A percentile compares a stretch with the other conserved stretches of the same genome.
These are phyloP conservation scores for Acorus gramineus DNA, from an alignment of 106 monocot species.

Conservation along the genomic window DNA sequence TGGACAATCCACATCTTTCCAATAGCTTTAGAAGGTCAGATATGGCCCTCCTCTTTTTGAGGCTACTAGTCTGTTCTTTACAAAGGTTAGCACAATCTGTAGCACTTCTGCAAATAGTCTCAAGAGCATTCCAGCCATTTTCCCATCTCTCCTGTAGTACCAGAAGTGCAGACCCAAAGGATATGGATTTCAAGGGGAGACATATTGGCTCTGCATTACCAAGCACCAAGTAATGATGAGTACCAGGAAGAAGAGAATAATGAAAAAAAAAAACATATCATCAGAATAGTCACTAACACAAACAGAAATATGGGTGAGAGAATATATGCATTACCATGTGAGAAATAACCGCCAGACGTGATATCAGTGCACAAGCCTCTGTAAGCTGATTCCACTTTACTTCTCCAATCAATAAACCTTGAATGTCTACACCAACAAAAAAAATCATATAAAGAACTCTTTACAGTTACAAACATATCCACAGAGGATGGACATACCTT, in stretches of 20 bases:
- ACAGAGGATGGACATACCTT: constrained; percentile 31
- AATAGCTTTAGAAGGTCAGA: constrained; percentile 52
- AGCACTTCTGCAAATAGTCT: constrained; percentile 41
- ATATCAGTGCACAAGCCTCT: constrained; percentile 2
- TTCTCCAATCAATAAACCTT: constrained; percentile 53
- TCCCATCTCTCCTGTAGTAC: constrained; percentile 33
- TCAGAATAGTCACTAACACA: too few species aligned
- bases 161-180: constrained; percentile 5
- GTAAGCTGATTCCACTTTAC: constrained; percentile 22
- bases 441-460: background rate
- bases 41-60: constrained; percentile 51
- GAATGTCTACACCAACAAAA: constrained; percentile 36
- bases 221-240: background rate
- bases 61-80: constrained; percentile 52
- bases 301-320: too few species aligned
- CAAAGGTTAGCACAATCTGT: constrained; percentile 52
- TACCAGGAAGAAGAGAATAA: background rate
- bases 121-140: constrained; percentile 51
- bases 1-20: constrained; percentile 68
- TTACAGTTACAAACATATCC: background rate
- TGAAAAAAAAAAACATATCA: background rate
- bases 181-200: background rate
- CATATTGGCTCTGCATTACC: constrained; percentile 3
- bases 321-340: background rate
- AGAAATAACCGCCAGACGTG: constrained; percentile 6